Evolutionary conservation across 208 protist species (phyloP).

Genomic region (Crithidia brevicula): DNA sequence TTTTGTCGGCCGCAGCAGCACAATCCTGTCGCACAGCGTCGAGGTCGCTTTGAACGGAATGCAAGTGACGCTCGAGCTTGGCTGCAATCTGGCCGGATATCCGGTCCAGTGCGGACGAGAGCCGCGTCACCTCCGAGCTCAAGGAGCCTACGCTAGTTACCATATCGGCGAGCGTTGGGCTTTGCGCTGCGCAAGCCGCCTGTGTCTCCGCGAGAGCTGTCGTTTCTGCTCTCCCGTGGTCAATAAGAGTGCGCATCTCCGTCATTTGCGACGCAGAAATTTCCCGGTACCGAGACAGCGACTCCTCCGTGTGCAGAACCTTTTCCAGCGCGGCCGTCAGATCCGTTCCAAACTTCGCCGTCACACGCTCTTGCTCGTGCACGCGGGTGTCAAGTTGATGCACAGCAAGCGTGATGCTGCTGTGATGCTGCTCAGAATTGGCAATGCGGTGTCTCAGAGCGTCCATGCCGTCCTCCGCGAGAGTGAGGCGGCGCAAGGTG

Average conservation of each 20-base stretch:
- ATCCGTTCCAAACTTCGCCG: conserved; percentile 34
- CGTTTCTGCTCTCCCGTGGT: background rate
- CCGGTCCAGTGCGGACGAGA: conserved; percentile 3
- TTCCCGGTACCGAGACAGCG: conserved; percentile 18
- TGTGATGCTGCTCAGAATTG: conserved; percentile 31
- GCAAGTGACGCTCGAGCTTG: background rate
- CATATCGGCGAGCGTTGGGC: background rate
- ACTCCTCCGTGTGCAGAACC: conserved; percentile 25
- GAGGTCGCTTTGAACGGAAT: conserved; percentile 3
- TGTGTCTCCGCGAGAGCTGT: background rate
- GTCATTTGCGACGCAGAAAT: conserved; percentile 5
- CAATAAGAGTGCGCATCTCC: conserved; percentile 8
- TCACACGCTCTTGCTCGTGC: conserved; percentile 23
- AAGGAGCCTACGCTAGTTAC: background rate
- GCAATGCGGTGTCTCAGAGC: conserved; percentile 31
- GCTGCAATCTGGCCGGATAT: background rate
- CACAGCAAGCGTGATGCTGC: conserved; percentile 3
- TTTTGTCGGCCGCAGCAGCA: background rate
- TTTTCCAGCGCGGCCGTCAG: conserved; percentile 38
- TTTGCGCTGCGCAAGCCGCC: background rate
- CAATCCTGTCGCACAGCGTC: conserved; percentile 9
- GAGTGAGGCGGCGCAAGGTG: conserved; percentile 14
- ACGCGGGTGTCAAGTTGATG: conserved; percentile 22
- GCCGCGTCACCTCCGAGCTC: background rate
- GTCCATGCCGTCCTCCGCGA: conserved; percentile 21